Conservation (phyloP, 306 rosid species). For the Comarum palustre region DNA sequence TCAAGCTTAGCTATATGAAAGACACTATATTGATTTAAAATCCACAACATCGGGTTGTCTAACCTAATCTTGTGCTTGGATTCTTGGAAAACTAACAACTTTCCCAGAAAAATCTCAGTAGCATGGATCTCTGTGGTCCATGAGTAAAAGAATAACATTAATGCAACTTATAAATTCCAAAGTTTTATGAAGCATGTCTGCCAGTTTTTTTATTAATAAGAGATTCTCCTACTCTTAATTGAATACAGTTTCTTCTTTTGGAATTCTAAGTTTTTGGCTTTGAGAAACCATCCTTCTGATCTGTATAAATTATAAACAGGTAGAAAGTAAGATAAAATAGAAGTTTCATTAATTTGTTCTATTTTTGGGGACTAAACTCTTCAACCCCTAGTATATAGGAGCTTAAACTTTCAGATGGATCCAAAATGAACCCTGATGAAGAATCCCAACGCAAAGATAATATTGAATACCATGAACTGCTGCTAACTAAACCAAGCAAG, state of each 20-base stretch:
- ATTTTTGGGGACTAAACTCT: slow-evolving; percentile 42
- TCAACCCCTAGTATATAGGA: slow-evolving; percentile 7
- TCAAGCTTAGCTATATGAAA: slow-evolving; percentile 13
- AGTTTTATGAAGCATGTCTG: slow-evolving; percentile 66
- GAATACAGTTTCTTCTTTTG: slow-evolving; percentile 13
- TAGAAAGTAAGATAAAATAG: slow-evolving; percentile 64
- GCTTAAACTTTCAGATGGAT: slow-evolving; percentile 33
- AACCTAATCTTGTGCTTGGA: slow-evolving; percentile 34
- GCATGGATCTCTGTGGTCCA: slow-evolving; percentile 45
- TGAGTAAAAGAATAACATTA: slow-evolving; percentile 30
- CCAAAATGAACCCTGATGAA: slow-evolving; percentile 35
- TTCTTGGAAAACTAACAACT: slow-evolving; percentile 28
- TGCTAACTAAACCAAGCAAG: slow-evolving; percentile 18
- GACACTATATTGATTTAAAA: slow-evolving; percentile 25
- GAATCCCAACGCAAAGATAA: slow-evolving; percentile 21
- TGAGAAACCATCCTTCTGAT: slow-evolving; percentile 40
- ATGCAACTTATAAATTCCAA: slow-evolving; percentile 33
- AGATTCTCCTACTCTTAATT: slow-evolving; percentile 27
- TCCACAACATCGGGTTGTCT: slow-evolving; percentile 14
- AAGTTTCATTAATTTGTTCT: slow-evolving; percentile 69
- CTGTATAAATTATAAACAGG: slow-evolving; percentile 21
- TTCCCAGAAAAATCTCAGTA: slow-evolving; percentile 35
- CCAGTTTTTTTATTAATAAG: slow-evolving; percentile 45
- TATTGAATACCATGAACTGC: slow-evolving; percentile 6
- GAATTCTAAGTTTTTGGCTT: slow-evolving; percentile 33